A percentile compares a stretch with the other conserved stretches of the same genome.
Conservation (phyloP, 805 yeast genomes). For the Lipomyces spencermartinsiae region DNA sequence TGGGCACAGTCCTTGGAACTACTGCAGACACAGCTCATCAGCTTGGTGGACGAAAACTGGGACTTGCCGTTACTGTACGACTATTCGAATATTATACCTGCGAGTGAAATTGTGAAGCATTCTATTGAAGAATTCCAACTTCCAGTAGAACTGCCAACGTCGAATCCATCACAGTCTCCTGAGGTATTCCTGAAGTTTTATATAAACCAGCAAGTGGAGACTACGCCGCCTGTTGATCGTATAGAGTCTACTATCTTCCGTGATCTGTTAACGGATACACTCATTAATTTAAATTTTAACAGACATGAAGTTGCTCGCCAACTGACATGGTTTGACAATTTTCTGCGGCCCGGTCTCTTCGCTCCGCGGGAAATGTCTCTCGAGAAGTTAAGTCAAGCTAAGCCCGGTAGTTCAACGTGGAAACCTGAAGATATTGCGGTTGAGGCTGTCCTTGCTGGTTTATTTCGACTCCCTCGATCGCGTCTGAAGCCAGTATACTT, state of each 20-base stretch:
- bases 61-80: slow-evolving; percentile 43
- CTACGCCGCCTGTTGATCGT: slow-evolving; percentile 63
- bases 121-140: slow-evolving; percentile 40
- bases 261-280: slow-evolving; percentile 76
- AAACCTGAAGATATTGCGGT: slow-evolving; percentile 90
- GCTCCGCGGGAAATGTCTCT: slow-evolving; percentile 77
- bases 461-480: slow-evolving; percentile 74
- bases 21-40: slow-evolving; percentile 25
- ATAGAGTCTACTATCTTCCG: slow-evolving; percentile 68
- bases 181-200: slow-evolving; percentile 56
- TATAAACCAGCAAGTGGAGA: slow-evolving; percentile 63
- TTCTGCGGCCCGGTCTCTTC: slow-evolving; percentile 69
- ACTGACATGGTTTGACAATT: slow-evolving; percentile 72
- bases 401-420: slow-evolving; percentile 65
- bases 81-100: slow-evolving; percentile 44
- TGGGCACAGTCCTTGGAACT: slow-evolving; percentile 21
- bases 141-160: slow-evolving; percentile 35
- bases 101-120: slow-evolving; percentile 13
- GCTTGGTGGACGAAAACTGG: slow-evolving; percentile 28
- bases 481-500: slow-evolving; percentile 77
- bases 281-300: slow-evolving; percentile 85
- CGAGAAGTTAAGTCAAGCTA: slow-evolving; percentile 63
- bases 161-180: slow-evolving; percentile 53
- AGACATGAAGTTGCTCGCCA: slow-evolving; percentile 86
- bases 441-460: slow-evolving; percentile 77